Conservation (phyloP, 768 basidiomycete genomes). For the Pleurotus ostreatus region DNA sequence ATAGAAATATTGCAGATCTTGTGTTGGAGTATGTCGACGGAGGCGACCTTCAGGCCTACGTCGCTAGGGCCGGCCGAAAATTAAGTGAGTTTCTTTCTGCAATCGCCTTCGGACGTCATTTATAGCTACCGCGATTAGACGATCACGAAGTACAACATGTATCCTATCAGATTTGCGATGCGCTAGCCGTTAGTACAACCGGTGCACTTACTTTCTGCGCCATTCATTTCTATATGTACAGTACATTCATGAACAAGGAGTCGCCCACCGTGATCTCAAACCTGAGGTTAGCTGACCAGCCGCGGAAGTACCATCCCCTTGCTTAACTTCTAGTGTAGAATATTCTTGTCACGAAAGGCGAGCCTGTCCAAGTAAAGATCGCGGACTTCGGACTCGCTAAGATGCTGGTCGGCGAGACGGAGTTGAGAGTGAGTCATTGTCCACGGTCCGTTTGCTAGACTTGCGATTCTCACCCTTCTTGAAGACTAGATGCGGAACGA, state of each 20-base stretch:
- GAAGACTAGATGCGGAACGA: conserved; percentile 95
- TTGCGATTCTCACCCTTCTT: neutral
- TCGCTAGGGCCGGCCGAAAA: conserved; percentile 42
- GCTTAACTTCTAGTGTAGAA: conserved; percentile 44
- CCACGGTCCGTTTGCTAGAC: neutral
- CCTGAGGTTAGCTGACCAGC: conserved; percentile 54
- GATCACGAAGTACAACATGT: conserved; percentile 63
- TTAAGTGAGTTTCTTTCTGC: conserved; percentile 43
- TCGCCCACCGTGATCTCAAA: conserved; percentile 93
- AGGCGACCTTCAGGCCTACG: conserved; percentile 83
- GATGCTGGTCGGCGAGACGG: conserved; percentile 71
- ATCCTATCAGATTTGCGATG: conserved; percentile 81
- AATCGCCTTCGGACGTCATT: neutral
- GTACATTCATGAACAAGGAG: conserved; percentile 74
- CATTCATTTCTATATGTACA: conserved; percentile 13
- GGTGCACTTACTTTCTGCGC: neutral
- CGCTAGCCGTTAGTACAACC: conserved; percentile 50
- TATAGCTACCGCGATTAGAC: conserved; percentile 22
- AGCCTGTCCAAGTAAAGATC: conserved; percentile 76
- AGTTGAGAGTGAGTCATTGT: conserved; percentile 56
- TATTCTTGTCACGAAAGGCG: conserved; percentile 67
- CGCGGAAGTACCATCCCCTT: neutral
- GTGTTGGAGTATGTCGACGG: conserved; percentile 85
- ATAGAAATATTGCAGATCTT: conserved; percentile 42
- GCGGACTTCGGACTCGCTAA: conserved; percentile 98